Evolutionary conservation across 2,329 filamentous ascomycete genomes (phyloP).

Genomic region (Taxawa tesnikishii): DNA sequence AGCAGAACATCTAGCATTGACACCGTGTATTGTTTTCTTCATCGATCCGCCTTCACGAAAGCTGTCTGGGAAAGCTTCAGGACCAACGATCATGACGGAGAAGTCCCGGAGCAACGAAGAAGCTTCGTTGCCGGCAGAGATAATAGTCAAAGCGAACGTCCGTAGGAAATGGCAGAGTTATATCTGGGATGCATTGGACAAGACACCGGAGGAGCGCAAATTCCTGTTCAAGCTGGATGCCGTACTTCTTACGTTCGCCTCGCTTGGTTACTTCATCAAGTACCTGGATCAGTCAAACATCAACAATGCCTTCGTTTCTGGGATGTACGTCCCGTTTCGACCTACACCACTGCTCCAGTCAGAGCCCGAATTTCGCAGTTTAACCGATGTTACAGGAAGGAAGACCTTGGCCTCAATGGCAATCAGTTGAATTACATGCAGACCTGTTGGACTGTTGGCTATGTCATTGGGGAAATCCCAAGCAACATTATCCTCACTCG

Average conservation of each 20-base stretch:
- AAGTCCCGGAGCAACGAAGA: too few species aligned
- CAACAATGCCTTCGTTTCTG: slow-evolving; percentile 18
- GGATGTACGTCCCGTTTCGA: slow-evolving; percentile 20
- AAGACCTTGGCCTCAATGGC: slow-evolving; percentile 38
- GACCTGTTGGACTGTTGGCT: slow-evolving; percentile 48
- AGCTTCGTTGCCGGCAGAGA: too few species aligned
- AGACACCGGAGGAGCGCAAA: slow-evolving; percentile 35
- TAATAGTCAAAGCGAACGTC: too few species aligned
- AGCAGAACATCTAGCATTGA: too few species aligned
- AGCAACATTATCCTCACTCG: slow-evolving; percentile 40
- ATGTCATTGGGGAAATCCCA: slow-evolving; percentile 42
- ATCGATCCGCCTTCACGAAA: too few species aligned
- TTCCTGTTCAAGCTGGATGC: slow-evolving; percentile 38
- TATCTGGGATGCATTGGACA: slow-evolving; percentile 42
- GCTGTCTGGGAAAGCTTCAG: too few species aligned
- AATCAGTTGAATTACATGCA: slow-evolving; percentile 46
- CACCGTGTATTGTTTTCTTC: too few species aligned
- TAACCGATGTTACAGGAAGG: slow-evolving; percentile 41
- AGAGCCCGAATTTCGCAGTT: too few species aligned
- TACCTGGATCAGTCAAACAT: slow-evolving; percentile 34
- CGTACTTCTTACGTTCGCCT: slow-evolving; percentile 35
- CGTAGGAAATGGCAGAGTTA: slow-evolving; percentile 38
- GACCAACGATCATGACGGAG: too few species aligned
- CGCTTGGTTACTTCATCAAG: slow-evolving; percentile 39
- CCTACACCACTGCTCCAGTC: too few species aligned